phyloP scores from a whole-genome alignment of 768 basidiomycete genomes.

The Collybia nuda region DNA sequence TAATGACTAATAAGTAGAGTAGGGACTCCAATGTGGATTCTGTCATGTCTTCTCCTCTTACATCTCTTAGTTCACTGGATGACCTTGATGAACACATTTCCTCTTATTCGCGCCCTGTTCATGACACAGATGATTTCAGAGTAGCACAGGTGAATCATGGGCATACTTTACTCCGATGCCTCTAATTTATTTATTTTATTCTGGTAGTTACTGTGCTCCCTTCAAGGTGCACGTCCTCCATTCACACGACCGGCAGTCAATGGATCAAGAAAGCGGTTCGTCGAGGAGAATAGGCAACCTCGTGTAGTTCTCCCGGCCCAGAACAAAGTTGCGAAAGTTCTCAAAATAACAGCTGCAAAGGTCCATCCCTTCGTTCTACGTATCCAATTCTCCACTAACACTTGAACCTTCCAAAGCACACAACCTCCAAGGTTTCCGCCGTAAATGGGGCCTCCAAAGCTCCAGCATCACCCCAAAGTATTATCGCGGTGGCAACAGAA shows the following conservation, averaged over 20 bases:
- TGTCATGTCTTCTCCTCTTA: conserved; percentile 67
- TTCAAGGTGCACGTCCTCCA: conserved; percentile 22
- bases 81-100: conserved; percentile 47
- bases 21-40: conserved; percentile 44
- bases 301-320: conserved; percentile 18
- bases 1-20: conserved; percentile 1
- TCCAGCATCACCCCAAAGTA: conserved; percentile 14
- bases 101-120: conserved; percentile 21
- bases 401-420: conserved; percentile 10
- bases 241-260: conserved; percentile 3
- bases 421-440: conserved; percentile 9
- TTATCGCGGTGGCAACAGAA: conserved; percentile 22
- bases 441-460: conserved; percentile 13
- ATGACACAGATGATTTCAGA: conserved; percentile 49
- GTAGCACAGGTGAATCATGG: conserved; percentile 51
- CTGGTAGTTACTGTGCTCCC: conserved; percentile 38
- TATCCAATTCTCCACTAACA: neutral
- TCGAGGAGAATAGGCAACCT: conserved; percentile 25
- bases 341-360: conserved; percentile 13
- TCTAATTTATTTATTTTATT: neutral
- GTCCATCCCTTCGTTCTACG: neutral
- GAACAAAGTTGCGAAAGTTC: conserved; percentile 12
- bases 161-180: neutral
- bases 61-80: conserved; percentile 72
- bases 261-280: conserved; percentile 20